Evolutionary conservation across 805 yeast genomes (phyloP).

Genomic region (Komagataella kurtzmanii): DNA sequence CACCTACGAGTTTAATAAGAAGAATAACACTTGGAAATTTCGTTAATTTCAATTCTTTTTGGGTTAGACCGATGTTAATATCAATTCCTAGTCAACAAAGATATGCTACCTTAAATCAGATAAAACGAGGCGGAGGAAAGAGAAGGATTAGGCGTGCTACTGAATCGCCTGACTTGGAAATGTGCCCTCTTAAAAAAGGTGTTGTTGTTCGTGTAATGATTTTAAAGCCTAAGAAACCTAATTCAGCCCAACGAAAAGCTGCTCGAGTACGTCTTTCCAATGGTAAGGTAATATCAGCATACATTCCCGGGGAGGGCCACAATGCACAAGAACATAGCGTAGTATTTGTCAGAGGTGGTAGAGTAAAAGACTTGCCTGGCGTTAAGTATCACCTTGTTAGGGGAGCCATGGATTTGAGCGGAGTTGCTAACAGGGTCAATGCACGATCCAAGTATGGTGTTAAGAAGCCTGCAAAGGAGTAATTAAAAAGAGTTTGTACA

Average conservation of each 20-base stretch:
- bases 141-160: constrained; percentile 24
- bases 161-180: constrained; percentile 71
- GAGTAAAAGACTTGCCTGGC: constrained; percentile 97
- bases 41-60: neutral
- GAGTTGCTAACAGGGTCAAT: constrained; percentile 85
- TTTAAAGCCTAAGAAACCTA: constrained; percentile 94
- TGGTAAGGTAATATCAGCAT: constrained; percentile 82
- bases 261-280: constrained; percentile 88
- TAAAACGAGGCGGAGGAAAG: constrained; percentile 48
- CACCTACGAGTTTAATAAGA: neutral
- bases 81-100: constrained; percentile 21
- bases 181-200: constrained; percentile 83
- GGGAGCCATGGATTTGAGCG: constrained; percentile 87
- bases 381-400: constrained; percentile 88
- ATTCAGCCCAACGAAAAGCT: constrained; percentile 95
- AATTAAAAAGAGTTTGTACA: constrained; percentile 1
- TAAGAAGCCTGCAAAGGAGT: constrained; percentile 53
- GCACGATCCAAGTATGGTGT: constrained; percentile 92
- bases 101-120: constrained; percentile 67
- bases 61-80: neutral
- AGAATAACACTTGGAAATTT: neutral
- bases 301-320: constrained; percentile 98
- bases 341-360: constrained; percentile 94
- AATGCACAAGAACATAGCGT: constrained; percentile 97
- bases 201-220: constrained; percentile 91